Evolutionary conservation across 1,284 basidiomycete species (phyloP).

Genomic region (Fomitiporia mediterranea): DNA sequence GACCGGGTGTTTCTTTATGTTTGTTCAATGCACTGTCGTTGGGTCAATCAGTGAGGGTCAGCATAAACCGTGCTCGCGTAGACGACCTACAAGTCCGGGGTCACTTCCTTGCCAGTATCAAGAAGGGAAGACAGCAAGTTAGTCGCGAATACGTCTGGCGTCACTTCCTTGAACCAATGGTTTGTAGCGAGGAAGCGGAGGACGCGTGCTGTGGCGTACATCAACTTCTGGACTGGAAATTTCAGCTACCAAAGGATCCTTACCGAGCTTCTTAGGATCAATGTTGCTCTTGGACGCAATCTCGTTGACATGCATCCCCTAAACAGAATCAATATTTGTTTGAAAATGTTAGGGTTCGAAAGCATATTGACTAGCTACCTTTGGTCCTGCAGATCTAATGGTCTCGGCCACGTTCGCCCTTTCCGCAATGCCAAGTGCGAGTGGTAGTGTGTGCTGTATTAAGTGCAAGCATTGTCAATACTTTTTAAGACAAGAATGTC

Average conservation of each 20-base stretch:
- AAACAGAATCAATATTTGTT: background rate
- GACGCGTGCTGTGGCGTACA: slow-evolving; percentile 13
- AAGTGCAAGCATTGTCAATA: background rate
- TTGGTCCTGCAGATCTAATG: slow-evolving; percentile 3
- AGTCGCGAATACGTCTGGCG: slow-evolving; percentile 23
- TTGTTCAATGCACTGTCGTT: background rate
- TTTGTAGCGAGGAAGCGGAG: slow-evolving; percentile 24
- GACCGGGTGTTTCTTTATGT: slow-evolving; percentile 11
- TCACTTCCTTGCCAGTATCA: slow-evolving; percentile 21
- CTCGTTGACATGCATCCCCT: slow-evolving; percentile 28
- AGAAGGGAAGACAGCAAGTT: slow-evolving; percentile 25
- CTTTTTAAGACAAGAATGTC: background rate
- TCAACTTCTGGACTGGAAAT: background rate
- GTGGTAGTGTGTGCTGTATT: slow-evolving; percentile 2
- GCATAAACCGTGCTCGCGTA: background rate
- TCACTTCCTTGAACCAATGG: slow-evolving; percentile 27
- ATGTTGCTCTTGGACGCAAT: slow-evolving; percentile 24
- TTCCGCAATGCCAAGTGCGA: slow-evolving; percentile 10
- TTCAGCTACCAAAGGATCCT: background rate
- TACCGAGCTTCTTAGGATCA: slow-evolving; percentile 27
- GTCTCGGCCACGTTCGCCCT: slow-evolving; percentile 12
- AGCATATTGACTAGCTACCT: background rate
- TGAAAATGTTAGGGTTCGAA: background rate
- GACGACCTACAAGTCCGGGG: background rate
- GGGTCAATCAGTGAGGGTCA: background rate